Base-by-base conservation (phyloP, 2,329 filamentous ascomycete genomes). In the Colletotrichum sp. region DNA sequence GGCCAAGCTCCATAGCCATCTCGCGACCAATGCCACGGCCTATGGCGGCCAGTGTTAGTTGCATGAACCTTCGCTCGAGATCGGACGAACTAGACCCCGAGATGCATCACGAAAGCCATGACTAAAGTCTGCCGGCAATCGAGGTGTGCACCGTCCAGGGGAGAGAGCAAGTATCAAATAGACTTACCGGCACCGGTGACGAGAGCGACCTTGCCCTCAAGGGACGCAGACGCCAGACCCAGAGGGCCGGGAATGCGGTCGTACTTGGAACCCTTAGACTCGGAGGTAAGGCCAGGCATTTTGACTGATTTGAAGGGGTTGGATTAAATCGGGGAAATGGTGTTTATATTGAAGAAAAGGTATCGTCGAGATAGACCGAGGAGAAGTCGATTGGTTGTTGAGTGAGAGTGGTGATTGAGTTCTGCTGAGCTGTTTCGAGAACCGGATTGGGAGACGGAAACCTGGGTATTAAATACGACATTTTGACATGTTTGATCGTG, bases 161-260 rank as follows among this genome's bases (percentile, higher is more conserved):
- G 16, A 26, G 7, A 48, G 4, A 52, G n/a, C 2, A 48, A 13
- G 10, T 21, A 66, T 72, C 52, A 32, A 32, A 61, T 43, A 12
- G 34, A 83, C 84, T 61, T 81, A 85, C 84, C 84, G 75, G 84
- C 84, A 70, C 95, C 95, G 1, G 95, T 98, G 58, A 98, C 91
- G 76, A 98, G 94, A 78, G 94, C 94, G 55, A 97, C 91, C 85
- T 97, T 98, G 80, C 95, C 95, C 81, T 95, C 93, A 79, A 97
- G 90, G 66, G 94, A 95, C 89, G 84, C 84, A 48, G 84, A 85
- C 30, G 80, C 82, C 65, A 86, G 71, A 36, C 84, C 84, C 62
- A 86, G 80, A 70, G 84, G 84, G 8, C 84, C 84, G 8, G 84
- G 84, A 64, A 85, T 83, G 66, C 79, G 77, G 78, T 85, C 83